These are phyloP conservation scores for Polygonum maritimum DNA, from an alignment of 148 eudicot species.

Conservation along the genomic window DNA sequence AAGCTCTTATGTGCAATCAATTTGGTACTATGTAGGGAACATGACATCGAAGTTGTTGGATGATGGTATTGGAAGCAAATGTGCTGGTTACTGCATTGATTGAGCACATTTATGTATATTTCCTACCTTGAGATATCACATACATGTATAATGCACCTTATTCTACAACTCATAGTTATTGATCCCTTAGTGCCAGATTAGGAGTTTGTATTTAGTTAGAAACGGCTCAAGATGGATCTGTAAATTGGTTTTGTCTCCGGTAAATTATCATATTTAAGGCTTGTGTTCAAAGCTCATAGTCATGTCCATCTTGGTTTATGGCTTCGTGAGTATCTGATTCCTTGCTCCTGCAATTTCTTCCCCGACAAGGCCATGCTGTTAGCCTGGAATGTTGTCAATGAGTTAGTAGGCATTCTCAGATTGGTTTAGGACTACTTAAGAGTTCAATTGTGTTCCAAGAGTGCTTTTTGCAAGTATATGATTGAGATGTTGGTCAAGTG, in stretches of 20 bases:
- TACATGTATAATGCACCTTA: background rate
- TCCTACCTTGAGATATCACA: background rate
- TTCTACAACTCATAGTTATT: background rate
- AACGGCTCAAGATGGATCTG: background rate
- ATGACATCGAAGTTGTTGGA: background rate
- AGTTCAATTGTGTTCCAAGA: no score
- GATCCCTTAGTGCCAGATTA: background rate
- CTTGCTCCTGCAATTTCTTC: constrained; percentile 54
- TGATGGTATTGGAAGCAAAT: background rate
- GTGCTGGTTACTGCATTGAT: background rate
- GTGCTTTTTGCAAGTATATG: no score
- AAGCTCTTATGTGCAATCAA: constrained; percentile 2
- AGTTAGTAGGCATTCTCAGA: constrained; percentile 30
- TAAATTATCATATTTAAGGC: background rate
- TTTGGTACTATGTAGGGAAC: background rate
- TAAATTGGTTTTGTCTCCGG: background rate
- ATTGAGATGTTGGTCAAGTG: no score
- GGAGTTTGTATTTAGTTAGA: background rate
- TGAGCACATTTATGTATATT: background rate
- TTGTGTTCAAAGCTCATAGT: background rate
- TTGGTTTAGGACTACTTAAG: no score
- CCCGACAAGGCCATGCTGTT: constrained; percentile 68
- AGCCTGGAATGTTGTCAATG: constrained; percentile 57
- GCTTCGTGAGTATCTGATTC: background rate
- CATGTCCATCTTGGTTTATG: background rate